Conservation (phyloP, 352 stramenopile genomes). For the Globisporangium cederbergense region DNA sequence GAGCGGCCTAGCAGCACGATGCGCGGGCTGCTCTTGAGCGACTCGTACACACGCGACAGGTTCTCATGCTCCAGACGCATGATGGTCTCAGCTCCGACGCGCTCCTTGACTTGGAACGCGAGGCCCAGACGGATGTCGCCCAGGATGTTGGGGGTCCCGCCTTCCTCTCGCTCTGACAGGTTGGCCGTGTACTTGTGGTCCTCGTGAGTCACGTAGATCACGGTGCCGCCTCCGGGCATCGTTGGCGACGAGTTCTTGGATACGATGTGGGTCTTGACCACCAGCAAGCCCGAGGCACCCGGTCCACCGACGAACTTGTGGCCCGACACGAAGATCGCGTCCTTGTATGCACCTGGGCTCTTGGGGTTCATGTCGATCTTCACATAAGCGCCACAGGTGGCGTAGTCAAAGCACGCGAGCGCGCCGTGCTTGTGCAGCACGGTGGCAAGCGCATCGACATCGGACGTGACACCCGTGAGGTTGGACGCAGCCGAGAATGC, state of each 20-base stretch:
- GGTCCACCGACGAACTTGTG: slow-evolving; percentile 97
- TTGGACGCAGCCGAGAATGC: slow-evolving; percentile 94
- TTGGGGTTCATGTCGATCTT: slow-evolving; percentile 96
- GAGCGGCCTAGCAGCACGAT: slow-evolving; percentile 89
- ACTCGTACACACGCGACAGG: slow-evolving; percentile 31
- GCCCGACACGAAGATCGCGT: slow-evolving; percentile 94
- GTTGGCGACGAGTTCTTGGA: slow-evolving; percentile 48
- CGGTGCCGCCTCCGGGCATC: slow-evolving; percentile 40
- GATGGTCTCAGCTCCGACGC: slow-evolving; percentile 47
- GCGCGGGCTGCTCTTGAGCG: slow-evolving; percentile 44
- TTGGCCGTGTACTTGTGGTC: slow-evolving; percentile 77
- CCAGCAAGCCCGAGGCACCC: slow-evolving; percentile 90
- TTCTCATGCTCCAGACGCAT: slow-evolving; percentile 44
- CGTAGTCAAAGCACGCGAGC: slow-evolving; percentile 95
- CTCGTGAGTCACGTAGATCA: slow-evolving; percentile 56
- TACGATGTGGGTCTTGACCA: slow-evolving; percentile 92
- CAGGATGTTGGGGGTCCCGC: slow-evolving; percentile 94
- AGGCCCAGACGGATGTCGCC: slow-evolving; percentile 92
- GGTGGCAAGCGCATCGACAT: slow-evolving; percentile 87
- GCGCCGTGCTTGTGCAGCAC: slow-evolving; percentile 91
- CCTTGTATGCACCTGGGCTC: slow-evolving; percentile 69
- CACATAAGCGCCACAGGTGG: slow-evolving; percentile 91
- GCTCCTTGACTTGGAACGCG: slow-evolving; percentile 88
- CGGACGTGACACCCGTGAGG: slow-evolving; percentile 91
- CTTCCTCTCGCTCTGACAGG: slow-evolving; percentile 88